phyloP scores from a whole-genome alignment of 345 rosid genomes.

The Acer negundo region DNA sequence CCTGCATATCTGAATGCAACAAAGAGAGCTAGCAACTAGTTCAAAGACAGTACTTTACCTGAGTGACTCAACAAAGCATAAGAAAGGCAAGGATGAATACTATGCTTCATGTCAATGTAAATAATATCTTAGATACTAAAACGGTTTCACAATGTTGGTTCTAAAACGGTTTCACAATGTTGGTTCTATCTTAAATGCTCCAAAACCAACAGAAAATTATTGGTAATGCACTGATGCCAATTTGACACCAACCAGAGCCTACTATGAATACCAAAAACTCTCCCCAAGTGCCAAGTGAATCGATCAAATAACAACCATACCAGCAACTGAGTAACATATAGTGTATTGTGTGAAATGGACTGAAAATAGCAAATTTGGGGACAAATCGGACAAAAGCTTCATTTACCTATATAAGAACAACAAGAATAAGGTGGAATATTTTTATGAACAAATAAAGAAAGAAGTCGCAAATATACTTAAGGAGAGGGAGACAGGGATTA shows the following conservation, averaged over 20 bases:
- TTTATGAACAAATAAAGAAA: neutral
- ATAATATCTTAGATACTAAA: neutral
- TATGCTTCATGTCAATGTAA: neutral
- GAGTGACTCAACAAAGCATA: neutral
- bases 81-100: neutral
- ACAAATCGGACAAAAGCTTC: neutral
- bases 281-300: neutral
- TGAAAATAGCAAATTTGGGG: neutral
- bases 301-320: neutral
- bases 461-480: neutral
- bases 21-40: neutral
- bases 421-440: neutral
- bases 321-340: neutral
- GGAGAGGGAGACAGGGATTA: neutral
- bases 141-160: neutral
- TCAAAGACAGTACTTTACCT: neutral
- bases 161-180: neutral
- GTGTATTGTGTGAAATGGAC: neutral
- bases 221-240: neutral
- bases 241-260: neutral
- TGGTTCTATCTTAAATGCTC: neutral
- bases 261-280: neutral
- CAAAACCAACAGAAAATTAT: neutral
- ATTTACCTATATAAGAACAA: neutral
- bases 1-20: neutral